Conservation (phyloP, 768 basidiomycete genomes). For the Albatrellus ellisii region DNA sequence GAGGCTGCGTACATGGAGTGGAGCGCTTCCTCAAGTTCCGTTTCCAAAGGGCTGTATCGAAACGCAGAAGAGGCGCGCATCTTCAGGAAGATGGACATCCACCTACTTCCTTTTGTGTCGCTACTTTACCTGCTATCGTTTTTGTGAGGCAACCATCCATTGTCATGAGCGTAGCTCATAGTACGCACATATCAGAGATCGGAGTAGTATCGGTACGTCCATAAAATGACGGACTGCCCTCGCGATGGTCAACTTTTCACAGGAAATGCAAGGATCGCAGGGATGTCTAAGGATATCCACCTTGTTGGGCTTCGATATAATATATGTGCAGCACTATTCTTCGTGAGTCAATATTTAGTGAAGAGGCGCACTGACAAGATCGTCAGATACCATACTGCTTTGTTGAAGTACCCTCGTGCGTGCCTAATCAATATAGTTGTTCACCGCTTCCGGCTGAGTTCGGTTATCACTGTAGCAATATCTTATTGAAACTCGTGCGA, state of each 20-base stretch:
- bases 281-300: constrained; percentile 26
- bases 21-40: no score
- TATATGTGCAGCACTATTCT: constrained; percentile 26
- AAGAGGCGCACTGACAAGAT: no score
- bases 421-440: not conserved
- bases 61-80: not conserved
- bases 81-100: constrained; percentile 9
- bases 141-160: constrained; percentile 10
- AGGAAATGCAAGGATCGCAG: constrained; percentile 25
- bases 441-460: no score
- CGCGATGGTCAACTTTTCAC: not conserved
- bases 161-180: not conserved
- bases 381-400: constrained; percentile 24
- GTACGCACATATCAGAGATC: constrained; percentile 5
- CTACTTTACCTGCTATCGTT: constrained; percentile 13
- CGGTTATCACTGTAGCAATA: constrained; percentile 19
- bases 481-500: constrained; percentile 22
- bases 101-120: constrained; percentile 6
- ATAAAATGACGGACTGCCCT: no score
- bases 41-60: no score
- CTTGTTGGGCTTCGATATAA: constrained; percentile 24
- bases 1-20: no score
- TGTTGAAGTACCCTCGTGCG: constrained; percentile 26
- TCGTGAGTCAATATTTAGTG: constrained; percentile 14
- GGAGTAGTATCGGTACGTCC: constrained; percentile 10